A percentile compares a stretch with the other conserved stretches of the same genome.
phyloP scores from a whole-genome alignment of 192 early-diverging fungal species.

The Coemansia sp. region DNA sequence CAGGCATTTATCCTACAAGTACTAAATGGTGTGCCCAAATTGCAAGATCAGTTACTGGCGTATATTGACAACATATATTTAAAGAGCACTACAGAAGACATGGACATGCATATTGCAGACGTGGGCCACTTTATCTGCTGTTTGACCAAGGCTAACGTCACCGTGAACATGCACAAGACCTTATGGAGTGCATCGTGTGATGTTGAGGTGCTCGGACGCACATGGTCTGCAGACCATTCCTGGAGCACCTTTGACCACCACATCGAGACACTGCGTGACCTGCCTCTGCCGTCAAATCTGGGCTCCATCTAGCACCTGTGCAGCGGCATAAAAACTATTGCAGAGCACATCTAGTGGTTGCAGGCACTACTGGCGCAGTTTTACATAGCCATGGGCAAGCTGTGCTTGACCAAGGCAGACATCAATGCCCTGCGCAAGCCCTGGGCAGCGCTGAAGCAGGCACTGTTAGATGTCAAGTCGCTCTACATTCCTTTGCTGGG shows the following conservation, averaged over 20 bases:
- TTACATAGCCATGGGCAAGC: constrained; percentile 14
- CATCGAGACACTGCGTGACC: not conserved
- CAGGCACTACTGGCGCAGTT: constrained; percentile 24
- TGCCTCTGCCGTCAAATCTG: constrained; percentile 14
- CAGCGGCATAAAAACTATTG: constrained; percentile 26
- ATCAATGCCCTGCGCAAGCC: not conserved
- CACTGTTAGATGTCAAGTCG: too few species aligned
- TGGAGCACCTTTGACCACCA: constrained; percentile 6
- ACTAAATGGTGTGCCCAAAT: not conserved
- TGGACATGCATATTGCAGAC: constrained; percentile 14
- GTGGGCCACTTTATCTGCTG: constrained; percentile 3
- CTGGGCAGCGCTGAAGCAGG: constrained; percentile 13
- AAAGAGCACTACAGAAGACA: constrained; percentile 9
- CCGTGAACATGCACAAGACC: constrained; percentile 21
- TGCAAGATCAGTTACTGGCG: constrained; percentile 8
- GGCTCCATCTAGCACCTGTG: constrained; percentile 9
- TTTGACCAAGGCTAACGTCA: constrained; percentile 14
- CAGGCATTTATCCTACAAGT: constrained; percentile 14
- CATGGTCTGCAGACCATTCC: constrained; percentile 3
- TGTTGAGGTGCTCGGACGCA: constrained; percentile 8
- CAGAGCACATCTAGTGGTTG: constrained; percentile 19
- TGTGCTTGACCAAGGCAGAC: constrained; percentile 5
- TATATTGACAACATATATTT: constrained; percentile 48
- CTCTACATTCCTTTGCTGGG: too few species aligned
- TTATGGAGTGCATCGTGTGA: constrained; percentile 3